Base-by-base conservation (phyloP, 768 basidiomycete genomes). In the Crassisporium funariophilum region DNA sequence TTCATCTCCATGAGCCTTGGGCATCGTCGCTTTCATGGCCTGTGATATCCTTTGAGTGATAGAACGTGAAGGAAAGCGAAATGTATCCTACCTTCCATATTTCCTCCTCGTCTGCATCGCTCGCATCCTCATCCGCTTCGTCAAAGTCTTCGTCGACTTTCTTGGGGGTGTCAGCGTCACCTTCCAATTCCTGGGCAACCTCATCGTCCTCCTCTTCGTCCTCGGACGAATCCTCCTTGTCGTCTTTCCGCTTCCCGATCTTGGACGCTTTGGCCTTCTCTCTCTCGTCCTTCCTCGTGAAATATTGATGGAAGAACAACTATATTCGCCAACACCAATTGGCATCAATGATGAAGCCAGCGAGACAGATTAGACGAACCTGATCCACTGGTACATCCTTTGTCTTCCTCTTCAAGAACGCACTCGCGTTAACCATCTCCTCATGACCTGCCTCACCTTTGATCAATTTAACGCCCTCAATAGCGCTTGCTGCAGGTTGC, bases 221-320 rank as follows among this genome's bases (percentile, higher is more conserved):
- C 0, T 62, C 69, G 5, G 29, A 31, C 10, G 29, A 31, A n/a
- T 57, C 65, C 5, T 61, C 67, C 0, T 59, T 65, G 2, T 62
- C 66, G 0, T 62, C 66, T 11, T 71, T 65, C 37, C 60, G 57
- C 36, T 73, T 55, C 42, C 61, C 58, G 27, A 64, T 48, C 50
- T 73, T 84, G 1, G 67, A 59, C 16, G 61, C 63, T 58, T 71
- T 82, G 19, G 71, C 70, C 58, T 72, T 73, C 44, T 77, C 77
- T 55, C 68, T 75, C 56, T 78, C 77, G 23, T 79, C 71, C 66
- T 91, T 94, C 56, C 74, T 76, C 8, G 81, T 76, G 63, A 97
- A 98, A 71, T 82, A 98, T 56, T 84, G 84, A 65, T 98, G 85
- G 73, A 93, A 97, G 76, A 98, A 98, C 23, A 90, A 58, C 91